A percentile compares a stretch with the other conserved stretches of the same genome.
phyloP scores from a whole-genome alignment of 1,284 basidiomycete species.

The Puccinia novopanici region DNA sequence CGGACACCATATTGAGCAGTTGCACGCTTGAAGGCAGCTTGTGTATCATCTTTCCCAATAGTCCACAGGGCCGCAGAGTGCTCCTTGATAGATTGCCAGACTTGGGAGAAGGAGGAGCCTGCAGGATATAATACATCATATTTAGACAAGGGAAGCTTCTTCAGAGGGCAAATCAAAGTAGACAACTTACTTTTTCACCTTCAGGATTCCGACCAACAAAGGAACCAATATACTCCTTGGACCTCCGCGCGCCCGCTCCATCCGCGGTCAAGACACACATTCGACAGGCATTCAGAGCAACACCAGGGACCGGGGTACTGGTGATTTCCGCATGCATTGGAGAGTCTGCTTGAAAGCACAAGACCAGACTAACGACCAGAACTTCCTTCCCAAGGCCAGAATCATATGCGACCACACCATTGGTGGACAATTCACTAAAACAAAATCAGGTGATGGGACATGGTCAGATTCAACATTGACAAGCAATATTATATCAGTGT shows the following conservation, averaged over 20 bases:
- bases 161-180: too few relatives aligned
- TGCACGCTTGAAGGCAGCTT: background rate
- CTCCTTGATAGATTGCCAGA: background rate
- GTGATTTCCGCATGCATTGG: slow-evolving; percentile 33
- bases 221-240: background rate
- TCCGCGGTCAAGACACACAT: slow-evolving; percentile 3
- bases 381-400: background rate
- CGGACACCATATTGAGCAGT: background rate
- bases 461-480: background rate
- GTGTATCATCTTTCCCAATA: background rate
- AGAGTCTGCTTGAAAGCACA: background rate
- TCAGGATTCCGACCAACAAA: background rate
- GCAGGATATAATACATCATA: too few relatives aligned
- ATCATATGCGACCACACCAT: background rate
- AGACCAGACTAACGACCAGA: background rate
- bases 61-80: background rate
- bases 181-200: background rate
- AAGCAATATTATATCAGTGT: background rate
- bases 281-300: background rate
- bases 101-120: background rate
- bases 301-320: background rate
- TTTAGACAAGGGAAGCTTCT: too few relatives aligned
- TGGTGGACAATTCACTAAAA: background rate
- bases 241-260: background rate
- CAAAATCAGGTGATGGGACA: background rate